Evolutionary conservation across 495 filamentous ascomycete species (phyloP), one percentile per base, ranked within the genome.

Genomic region (Aspergillus campestris): DNA sequence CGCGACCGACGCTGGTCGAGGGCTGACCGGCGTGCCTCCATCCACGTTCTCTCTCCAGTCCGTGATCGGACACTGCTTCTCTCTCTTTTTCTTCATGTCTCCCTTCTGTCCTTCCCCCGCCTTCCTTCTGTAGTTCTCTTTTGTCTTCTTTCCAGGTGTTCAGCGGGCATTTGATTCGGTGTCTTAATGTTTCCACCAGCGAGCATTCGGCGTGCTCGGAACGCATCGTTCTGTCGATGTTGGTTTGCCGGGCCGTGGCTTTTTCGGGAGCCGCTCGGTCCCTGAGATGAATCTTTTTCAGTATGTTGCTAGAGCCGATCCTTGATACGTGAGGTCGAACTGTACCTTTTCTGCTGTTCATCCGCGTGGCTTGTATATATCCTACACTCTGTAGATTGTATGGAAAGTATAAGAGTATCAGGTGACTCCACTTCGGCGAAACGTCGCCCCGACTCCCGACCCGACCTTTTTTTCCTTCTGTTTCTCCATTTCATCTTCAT

Each of bases 1-100:
- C 65, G 27, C 71, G 70, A 38, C 75, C 73, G 46, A 77, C 73
- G 36, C 67, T 80, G 8, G 70, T 77, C 24, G 78, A 80, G 55
- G 76, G 72, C 13, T 80, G 57, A 67, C 12, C 13, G 8, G n/a
- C 52, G 29, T 38, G 28, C 10, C 18, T 12, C 12, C n/a, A 36
- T 48, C 40, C 34, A 27, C 13, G 38, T n/a, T 24, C 11, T 44
- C 50, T 49, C n/a, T 48, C 29, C 36, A 51, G 28, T 44, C 45
- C 36, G 50, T 35, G n/a, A 38, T 31, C 50, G 47, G 45, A 49
- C 43, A 40, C 53, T 34, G 42, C 15, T 43, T 38, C 32, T 29
- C 47, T 47, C 44, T 29, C 40, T 47, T 42, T 24, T 44, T 47
- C 18, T 37, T 51, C 33, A 44, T 54, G n/a, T 45, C 38, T 28